These are phyloP conservation scores for Paramecium biaurelia DNA, from an alignment of 73 alveolate genomes.

Conservation along the genomic window DNA sequence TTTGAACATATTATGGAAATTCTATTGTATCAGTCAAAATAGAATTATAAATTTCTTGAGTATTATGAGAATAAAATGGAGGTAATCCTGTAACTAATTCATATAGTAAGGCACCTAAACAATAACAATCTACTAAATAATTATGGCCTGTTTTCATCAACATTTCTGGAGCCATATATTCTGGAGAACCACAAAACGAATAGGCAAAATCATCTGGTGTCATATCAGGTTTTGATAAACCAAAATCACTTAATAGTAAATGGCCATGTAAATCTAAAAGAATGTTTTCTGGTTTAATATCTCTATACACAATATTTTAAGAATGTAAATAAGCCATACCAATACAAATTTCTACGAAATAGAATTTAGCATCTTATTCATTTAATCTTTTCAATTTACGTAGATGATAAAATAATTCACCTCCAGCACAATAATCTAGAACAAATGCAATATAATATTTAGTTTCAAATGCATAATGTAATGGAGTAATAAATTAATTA, in stretches of 20 bases:
- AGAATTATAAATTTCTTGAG: constrained; percentile 56
- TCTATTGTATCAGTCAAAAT: constrained; percentile 58
- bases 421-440: constrained; percentile 89
- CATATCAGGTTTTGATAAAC: constrained; percentile 70
- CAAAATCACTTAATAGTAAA: constrained; percentile 68
- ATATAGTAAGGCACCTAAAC: constrained; percentile 72
- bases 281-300: constrained; percentile 97
- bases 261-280: constrained; percentile 73
- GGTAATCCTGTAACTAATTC: constrained; percentile 75
- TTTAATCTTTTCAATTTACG: constrained; percentile 70
- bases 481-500: constrained; percentile 73
- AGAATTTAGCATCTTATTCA: constrained; percentile 72
- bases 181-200: constrained; percentile 81
- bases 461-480: constrained; percentile 79
- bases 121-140: constrained; percentile 70
- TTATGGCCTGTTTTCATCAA: constrained; percentile 71
- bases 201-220: constrained; percentile 58
- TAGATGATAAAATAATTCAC: constrained; percentile 86
- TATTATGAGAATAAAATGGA: constrained; percentile 68
- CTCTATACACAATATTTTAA: constrained; percentile 88
- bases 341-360: constrained; percentile 70
- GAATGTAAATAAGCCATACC: constrained; percentile 78
- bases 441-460: constrained; percentile 72
- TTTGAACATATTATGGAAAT: constrained; percentile 56
- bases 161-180: constrained; percentile 78